Evolutionary conservation across 1,139 yeast species (phyloP).

Genomic region (Pneumocystis carinii): DNA sequence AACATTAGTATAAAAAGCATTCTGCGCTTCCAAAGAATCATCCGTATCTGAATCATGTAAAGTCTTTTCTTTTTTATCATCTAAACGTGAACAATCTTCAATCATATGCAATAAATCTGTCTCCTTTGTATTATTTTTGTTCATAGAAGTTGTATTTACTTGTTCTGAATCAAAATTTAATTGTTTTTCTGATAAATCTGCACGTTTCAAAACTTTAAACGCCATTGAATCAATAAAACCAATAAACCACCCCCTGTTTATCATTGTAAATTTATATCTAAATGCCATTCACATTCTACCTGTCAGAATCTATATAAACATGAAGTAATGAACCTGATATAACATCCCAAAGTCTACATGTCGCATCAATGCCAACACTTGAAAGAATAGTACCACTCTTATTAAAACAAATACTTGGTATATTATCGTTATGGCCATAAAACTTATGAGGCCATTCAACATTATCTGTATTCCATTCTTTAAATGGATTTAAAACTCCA

Average conservation of each 20-base stretch:
- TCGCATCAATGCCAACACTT: constrained; percentile 1
- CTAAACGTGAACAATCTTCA: not conserved
- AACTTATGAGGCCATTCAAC: not conserved
- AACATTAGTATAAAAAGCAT: not conserved
- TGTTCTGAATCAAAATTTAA: not conserved
- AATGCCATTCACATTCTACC: not conserved
- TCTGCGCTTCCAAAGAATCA: not conserved
- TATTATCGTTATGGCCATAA: constrained; percentile 2
- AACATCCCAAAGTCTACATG: not conserved
- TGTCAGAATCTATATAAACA: not conserved
- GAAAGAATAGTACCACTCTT: not conserved
- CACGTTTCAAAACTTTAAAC: not conserved
- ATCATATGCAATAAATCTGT: not conserved
- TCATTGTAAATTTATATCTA: not conserved
- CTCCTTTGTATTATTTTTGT: not conserved
- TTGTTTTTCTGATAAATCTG: not conserved
- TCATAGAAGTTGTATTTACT: not conserved
- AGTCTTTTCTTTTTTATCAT: not conserved
- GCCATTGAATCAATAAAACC: not conserved
- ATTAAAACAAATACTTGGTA: constrained; percentile 4
- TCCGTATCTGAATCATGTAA: not conserved
- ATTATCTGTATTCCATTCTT: not conserved
- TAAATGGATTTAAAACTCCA: not conserved
- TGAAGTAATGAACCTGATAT: not conserved
- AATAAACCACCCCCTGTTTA: not conserved